phyloP scores from a whole-genome alignment of 805 yeast species.

The Suhomyces xylopsoci region DNA sequence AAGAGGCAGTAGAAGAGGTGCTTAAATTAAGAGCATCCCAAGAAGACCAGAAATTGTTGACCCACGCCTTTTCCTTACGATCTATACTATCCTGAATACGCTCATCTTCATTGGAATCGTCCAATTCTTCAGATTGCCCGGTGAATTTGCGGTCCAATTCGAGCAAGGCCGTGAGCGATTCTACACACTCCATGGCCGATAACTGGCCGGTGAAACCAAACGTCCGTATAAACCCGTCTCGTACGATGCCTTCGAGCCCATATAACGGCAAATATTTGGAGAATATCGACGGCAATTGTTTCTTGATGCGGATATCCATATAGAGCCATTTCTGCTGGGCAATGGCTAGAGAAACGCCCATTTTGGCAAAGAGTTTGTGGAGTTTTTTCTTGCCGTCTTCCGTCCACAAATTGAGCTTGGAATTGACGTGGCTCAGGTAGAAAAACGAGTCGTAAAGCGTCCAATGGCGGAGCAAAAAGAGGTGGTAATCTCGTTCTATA shows the following conservation, averaged over 20 bases:
- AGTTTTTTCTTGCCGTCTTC: constrained; percentile 85
- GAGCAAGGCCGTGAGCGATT: constrained; percentile 77
- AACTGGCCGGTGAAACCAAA: constrained; percentile 86
- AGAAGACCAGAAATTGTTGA: constrained; percentile 63
- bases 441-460: constrained; percentile 85
- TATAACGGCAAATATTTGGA: constrained; percentile 66
- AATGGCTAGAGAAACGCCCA: constrained; percentile 89
- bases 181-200: constrained; percentile 91
- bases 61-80: constrained; percentile 62
- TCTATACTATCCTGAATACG: constrained; percentile 24
- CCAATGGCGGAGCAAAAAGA: constrained; percentile 89
- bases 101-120: constrained; percentile 20
- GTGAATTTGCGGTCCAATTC: constrained; percentile 53
- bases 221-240: constrained; percentile 83
- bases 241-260: constrained; percentile 76
- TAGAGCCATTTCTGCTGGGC: constrained; percentile 93
- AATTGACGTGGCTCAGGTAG: constrained; percentile 87
- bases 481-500: constrained; percentile 78
- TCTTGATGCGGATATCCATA: constrained; percentile 76
- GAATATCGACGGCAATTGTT: constrained; percentile 66
- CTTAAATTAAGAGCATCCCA: constrained; percentile 50
- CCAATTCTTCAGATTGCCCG: constrained; percentile 13
- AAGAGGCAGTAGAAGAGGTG: constrained; percentile 11
- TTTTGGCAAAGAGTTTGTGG: constrained; percentile 89
- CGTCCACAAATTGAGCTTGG: constrained; percentile 84